Percentiles rank a stretch among this genome's conserved stretches.
These are phyloP conservation scores for Trichoderma guizhouense DNA, from an alignment of 2,329 filamentous ascomycete species.

Conservation along the genomic window DNA sequence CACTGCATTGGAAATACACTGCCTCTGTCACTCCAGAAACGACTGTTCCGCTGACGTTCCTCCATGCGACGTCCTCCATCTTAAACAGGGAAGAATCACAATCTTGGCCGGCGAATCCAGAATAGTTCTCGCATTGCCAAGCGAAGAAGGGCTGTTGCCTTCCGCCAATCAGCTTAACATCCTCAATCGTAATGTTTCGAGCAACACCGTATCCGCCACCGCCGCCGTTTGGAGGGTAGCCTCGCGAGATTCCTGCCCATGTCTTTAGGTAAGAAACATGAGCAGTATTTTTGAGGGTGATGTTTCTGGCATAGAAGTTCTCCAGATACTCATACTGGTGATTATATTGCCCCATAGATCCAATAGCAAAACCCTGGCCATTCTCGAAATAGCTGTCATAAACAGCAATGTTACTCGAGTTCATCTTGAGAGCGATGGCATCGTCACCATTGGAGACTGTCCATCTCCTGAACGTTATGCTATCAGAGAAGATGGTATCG, in stretches of 20 bases:
- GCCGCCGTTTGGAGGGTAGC: conserved; percentile 56
- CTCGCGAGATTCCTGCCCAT: conserved; percentile 51
- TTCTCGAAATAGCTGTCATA: conserved; percentile 47
- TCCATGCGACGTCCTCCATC: conserved; percentile 30
- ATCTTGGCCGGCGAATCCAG: conserved; percentile 32
- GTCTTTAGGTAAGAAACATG: conserved; percentile 56
- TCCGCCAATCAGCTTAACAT: conserved; percentile 28
- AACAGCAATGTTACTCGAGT: conserved; percentile 53
- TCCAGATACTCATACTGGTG: conserved; percentile 47
- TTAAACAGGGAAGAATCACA: conserved; percentile 35
- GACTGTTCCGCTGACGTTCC: conserved; percentile 30
- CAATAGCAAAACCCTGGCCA: conserved; percentile 54
- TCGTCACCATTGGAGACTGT: conserved; percentile 52
- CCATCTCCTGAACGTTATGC: conserved; percentile 51
- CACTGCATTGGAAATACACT: conserved; percentile 33
- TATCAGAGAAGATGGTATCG: conserved; percentile 51
- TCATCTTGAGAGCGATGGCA: conserved; percentile 52
- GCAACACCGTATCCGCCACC: conserved; percentile 50
- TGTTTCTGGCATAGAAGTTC: conserved; percentile 46
- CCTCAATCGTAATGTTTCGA: conserved; percentile 31
- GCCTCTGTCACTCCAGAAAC: conserved; percentile 25
- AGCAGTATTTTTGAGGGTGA: conserved; percentile 43
- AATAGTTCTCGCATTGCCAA: conserved; percentile 37
- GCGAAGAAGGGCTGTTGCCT: conserved; percentile 33
- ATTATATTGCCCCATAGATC: conserved; percentile 55